phyloP scores from a whole-genome alignment of 208 protist species.

The Wallacemonas sp. region DNA sequence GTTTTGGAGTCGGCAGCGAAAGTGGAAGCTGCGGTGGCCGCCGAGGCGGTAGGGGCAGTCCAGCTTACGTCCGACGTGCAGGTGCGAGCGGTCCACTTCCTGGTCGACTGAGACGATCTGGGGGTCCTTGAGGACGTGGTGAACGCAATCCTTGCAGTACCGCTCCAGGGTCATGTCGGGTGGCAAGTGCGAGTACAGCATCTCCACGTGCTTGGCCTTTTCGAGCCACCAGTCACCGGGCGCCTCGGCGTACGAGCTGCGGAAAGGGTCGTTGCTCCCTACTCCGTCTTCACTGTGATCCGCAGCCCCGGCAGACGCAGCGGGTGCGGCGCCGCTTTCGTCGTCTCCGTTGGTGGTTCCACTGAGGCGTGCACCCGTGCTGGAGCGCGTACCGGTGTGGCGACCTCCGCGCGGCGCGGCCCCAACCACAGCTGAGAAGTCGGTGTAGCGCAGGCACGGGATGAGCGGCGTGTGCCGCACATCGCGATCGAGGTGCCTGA shows the following conservation, averaged over 20 bases:
- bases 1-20: constrained; percentile 52
- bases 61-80: constrained; percentile 71
- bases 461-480: constrained; percentile 58
- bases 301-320: background rate
- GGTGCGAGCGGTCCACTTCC: constrained; percentile 44
- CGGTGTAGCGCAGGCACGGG: constrained; percentile 60
- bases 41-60: constrained; percentile 52
- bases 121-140: constrained; percentile 67
- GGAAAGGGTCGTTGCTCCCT: background rate
- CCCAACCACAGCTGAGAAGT: constrained; percentile 48
- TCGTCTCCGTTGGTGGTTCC: background rate
- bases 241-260: constrained; percentile 7
- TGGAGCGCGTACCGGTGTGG: background rate
- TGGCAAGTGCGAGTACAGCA: constrained; percentile 76
- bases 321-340: constrained; percentile 12
- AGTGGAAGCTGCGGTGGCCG: constrained; percentile 71
- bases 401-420: background rate
- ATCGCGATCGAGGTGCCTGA: constrained; percentile 54
- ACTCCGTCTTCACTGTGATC: background rate
- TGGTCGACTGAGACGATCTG: constrained; percentile 79
- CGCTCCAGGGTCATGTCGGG: constrained; percentile 55
- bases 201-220: constrained; percentile 69
- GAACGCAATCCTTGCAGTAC: constrained; percentile 76
- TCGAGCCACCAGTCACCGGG: constrained; percentile 61
- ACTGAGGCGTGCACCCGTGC: background rate